Evolutionary conservation across 148 eudicot species (phyloP).

Genomic region (Vaccinium darrowii): DNA sequence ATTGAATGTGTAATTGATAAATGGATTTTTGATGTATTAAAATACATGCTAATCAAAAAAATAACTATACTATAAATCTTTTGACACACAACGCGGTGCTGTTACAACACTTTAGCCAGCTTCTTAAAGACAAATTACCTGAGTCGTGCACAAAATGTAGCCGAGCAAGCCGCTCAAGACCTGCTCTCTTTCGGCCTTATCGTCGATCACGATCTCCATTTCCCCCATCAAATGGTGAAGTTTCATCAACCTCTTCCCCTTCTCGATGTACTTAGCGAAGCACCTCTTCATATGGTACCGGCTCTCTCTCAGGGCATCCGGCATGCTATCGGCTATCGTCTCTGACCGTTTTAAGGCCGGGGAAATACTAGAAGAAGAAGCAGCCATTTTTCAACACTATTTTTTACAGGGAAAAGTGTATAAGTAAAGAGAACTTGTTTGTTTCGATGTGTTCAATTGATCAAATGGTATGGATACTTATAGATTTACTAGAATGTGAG

Average conservation of each 20-base stretch:
- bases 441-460: neutral
- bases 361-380: slow-evolving; percentile 32
- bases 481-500: neutral
- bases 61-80: neutral
- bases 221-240: slow-evolving; percentile 78
- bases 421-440: neutral
- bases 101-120: neutral
- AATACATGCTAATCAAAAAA: neutral
- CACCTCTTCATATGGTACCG: slow-evolving; percentile 83
- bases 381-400: neutral
- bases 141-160: slow-evolving; percentile 79
- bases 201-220: slow-evolving; percentile 63
- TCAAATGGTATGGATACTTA: slow-evolving; percentile 11
- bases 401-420: neutral
- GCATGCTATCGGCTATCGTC: slow-evolving; percentile 72
- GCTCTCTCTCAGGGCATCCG: slow-evolving; percentile 77
- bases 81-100: neutral
- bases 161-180: slow-evolving; percentile 81
- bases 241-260: slow-evolving; percentile 74
- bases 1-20: no score
- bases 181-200: slow-evolving; percentile 53
- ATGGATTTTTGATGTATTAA: neutral
- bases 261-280: slow-evolving; percentile 58
- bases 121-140: slow-evolving; percentile 30
- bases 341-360: slow-evolving; percentile 61